Base-by-base conservation (phyloP, 345 rosid species). In the Geranium rotundifolium region DNA sequence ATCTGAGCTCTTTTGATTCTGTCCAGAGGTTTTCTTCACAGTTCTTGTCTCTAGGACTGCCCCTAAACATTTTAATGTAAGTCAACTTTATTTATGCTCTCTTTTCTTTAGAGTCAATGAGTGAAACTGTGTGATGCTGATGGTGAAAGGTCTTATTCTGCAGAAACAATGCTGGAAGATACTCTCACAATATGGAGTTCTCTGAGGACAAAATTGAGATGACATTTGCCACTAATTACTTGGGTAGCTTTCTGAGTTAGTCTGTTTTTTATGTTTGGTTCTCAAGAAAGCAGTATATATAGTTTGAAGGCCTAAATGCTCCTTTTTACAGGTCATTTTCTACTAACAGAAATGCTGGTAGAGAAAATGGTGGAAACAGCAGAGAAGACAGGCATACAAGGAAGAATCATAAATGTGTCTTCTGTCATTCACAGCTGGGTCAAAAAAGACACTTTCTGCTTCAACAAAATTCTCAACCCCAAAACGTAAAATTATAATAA, bases 81-180 rank as follows among this genome's bases (percentile, higher is more conserved):
- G 91, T 82, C 16, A 23, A 2, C 15, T 9, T 6, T 41, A 4
- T 41, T 4, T 41, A 4, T 41, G 3, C 37, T 31, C 68, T 34
- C 37, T 31, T 7, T 12, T 13, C 50, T 41, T 34, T 8, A 34
- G 8, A 8, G 5, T 34, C 41, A 34, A 34, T 34, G 41, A 34
- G 41, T 34, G 41, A 34, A 8, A 34, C 5, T 4, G 5, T 34
- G 6, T 5, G 49, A 0, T 34, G 27, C 18, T 34, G 20, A 5
- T 30, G n/a, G 5, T 29, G 13, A 12, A 34, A 34, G 41, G 41
- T 27, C 3, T 20, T 56, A 19, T 4, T 68, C 30, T 63, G 65
- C 89, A 92, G 98, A 80, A 92, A 92, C 70, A 92, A 92, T 70
- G 98, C 98, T 1, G 98, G 98, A 17, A 72, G 84, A 29, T 89